Percentiles rank a stretch among this genome's conserved stretches.
phyloP scores from a whole-genome alignment of 805 yeast species.

The Saturnispora galanensis region DNA sequence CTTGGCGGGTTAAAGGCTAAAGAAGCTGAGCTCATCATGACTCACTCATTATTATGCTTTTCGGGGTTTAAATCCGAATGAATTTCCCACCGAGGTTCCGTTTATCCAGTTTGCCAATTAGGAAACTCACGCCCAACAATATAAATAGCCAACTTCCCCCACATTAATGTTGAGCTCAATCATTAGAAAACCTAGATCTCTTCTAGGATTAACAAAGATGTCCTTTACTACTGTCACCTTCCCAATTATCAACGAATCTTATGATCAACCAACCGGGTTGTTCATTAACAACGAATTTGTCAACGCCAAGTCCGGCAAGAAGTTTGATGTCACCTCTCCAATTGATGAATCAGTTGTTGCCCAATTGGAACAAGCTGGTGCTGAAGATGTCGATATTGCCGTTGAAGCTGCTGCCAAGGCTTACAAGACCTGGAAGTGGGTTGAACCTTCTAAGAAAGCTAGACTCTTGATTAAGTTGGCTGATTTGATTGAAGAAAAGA shows the following conservation, averaged over 20 bases:
- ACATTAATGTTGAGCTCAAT: not conserved
- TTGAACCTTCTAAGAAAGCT: conserved; percentile 50
- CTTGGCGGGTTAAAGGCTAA: not conserved
- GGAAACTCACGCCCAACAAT: not conserved
- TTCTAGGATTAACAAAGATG: conserved; percentile 7
- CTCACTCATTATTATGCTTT: not conserved
- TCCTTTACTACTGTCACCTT: conserved; percentile 31
- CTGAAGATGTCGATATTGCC: conserved; percentile 59
- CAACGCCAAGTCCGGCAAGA: conserved; percentile 37
- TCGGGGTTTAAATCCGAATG: too few species aligned
- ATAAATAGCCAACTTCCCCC: not conserved
- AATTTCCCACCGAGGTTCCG: too few species aligned
- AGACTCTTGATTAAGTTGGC: conserved; percentile 50
- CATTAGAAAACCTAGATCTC: not conserved
- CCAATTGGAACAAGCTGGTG: conserved; percentile 43
- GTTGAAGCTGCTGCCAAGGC: conserved; percentile 60
- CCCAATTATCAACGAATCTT: conserved; percentile 56
- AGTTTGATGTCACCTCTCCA: conserved; percentile 43
- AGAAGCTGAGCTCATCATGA: not conserved
- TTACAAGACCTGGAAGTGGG: conserved; percentile 49
- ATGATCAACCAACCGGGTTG: conserved; percentile 51
- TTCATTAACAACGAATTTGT: conserved; percentile 52
- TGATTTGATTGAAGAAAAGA: conserved; percentile 54
- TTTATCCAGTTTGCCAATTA: not conserved
- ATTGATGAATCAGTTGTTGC: conserved; percentile 43